phyloP scores from a whole-genome alignment of 176 grass and related monocot genomes.

The Oryza glumipatula region DNA sequence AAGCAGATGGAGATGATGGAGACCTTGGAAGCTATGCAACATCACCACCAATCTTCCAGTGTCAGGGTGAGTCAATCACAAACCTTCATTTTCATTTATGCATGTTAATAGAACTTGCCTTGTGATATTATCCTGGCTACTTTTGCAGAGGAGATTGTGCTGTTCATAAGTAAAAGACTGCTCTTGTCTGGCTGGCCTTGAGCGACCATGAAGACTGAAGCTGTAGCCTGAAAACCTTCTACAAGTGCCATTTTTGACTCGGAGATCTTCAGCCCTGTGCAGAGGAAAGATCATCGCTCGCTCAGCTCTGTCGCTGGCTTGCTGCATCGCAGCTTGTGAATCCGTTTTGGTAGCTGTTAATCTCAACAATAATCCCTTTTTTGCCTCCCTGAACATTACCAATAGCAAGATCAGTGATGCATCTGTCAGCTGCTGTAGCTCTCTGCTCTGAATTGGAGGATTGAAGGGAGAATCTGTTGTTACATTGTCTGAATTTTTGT shows the following conservation, averaged over 20 bases:
- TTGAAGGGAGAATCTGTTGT: background rate
- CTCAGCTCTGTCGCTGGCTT: background rate
- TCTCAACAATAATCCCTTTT: background rate
- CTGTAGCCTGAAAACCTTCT: background rate
- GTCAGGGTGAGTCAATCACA: slow-evolving; percentile 49
- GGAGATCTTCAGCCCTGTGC: background rate
- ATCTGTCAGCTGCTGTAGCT: background rate
- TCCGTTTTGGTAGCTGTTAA: background rate
- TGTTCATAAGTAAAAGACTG: slow-evolving; percentile 42
- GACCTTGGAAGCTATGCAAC: slow-evolving; percentile 48
- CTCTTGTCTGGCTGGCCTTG: background rate
- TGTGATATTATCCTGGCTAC: background rate
- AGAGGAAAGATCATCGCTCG: background rate
- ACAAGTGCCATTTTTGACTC: slow-evolving; percentile 5
- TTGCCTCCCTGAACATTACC: background rate
- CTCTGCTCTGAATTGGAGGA: background rate
- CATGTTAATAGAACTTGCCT: background rate
- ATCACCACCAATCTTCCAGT: slow-evolving; percentile 32
- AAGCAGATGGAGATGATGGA: slow-evolving; percentile 67
- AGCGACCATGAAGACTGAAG: background rate
- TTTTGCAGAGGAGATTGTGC: slow-evolving; percentile 59
- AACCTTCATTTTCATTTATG: background rate
- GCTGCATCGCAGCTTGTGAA: too few relatives aligned
- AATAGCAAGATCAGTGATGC: background rate
- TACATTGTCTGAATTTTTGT: background rate